These are phyloP conservation scores for Aspergillus eucalypticola DNA, from an alignment of 2,329 filamentous ascomycete species.

Conservation along the genomic window DNA sequence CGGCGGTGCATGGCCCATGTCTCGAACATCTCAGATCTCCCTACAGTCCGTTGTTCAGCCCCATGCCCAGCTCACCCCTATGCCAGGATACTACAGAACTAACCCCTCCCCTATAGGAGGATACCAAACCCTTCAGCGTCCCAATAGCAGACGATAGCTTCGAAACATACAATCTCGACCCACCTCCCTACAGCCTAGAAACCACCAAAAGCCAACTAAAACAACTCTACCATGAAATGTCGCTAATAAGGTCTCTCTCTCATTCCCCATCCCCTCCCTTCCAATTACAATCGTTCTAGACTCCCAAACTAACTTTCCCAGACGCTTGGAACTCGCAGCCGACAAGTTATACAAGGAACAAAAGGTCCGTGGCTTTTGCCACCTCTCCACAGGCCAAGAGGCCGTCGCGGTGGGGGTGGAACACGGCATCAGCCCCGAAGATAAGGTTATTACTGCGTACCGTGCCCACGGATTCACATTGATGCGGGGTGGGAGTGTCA, in stretches of 20 bases:
- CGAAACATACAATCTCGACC: conserved; percentile 96
- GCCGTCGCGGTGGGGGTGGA: conserved; percentile 94
- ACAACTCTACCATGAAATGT: conserved; percentile 97
- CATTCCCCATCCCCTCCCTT: neutral
- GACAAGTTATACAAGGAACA: conserved; percentile 98
- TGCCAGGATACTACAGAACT: neutral
- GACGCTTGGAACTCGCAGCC: conserved; percentile 97
- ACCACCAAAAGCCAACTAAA: conserved; percentile 94
- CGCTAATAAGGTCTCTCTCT: conserved; percentile 67
- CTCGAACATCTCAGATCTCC: conserved; percentile 15
- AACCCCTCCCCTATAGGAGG: conserved; percentile 59
- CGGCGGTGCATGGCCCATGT: conserved; percentile 21
- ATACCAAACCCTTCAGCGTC: conserved; percentile 84
- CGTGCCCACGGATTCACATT: conserved; percentile 95
- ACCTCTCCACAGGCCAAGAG: conserved; percentile 94
- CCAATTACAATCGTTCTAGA: neutral
- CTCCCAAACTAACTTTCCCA: conserved; percentile 39
- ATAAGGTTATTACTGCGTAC: conserved; percentile 95
- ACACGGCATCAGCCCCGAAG: conserved; percentile 81
- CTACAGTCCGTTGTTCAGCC: conserved; percentile 13
- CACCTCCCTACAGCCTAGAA: conserved; percentile 82
- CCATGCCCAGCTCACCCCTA: neutral
- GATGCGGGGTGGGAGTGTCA: conserved; percentile 86
- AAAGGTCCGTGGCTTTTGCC: conserved; percentile 98
- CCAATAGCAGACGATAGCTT: conserved; percentile 92